Evolutionary conservation across 371 early-diverging fungal species (phyloP).

Genomic region (Mortierella sp.): DNA sequence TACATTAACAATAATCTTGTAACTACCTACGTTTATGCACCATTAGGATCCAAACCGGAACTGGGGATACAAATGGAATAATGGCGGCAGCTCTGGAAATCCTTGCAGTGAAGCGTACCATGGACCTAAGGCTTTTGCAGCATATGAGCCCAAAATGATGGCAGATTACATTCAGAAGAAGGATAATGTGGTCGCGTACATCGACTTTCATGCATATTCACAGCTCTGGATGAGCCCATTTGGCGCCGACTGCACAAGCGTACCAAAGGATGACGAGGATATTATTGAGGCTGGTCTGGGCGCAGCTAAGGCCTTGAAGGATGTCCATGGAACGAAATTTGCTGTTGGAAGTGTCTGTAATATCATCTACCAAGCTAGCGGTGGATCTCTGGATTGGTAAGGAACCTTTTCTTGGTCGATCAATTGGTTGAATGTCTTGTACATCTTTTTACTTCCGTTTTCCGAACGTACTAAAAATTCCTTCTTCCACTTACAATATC

Average conservation of each 20-base stretch:
- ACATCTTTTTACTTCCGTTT: too few relatives aligned
- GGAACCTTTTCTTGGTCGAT: not conserved
- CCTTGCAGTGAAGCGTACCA: constrained; percentile 60
- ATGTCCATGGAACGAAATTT: constrained; percentile 63
- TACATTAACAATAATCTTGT: not conserved
- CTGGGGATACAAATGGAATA: constrained; percentile 57
- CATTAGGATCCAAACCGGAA: constrained; percentile 18
- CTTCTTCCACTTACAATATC: too few relatives aligned
- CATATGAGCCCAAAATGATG: constrained; percentile 58
- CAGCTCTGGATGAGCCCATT: constrained; percentile 65
- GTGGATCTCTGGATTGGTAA: constrained; percentile 57
- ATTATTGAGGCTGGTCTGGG: constrained; percentile 54
- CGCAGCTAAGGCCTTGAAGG: constrained; percentile 59
- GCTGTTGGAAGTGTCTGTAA: constrained; percentile 64
- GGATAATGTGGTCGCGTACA: constrained; percentile 52
- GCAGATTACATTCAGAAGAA: constrained; percentile 58
- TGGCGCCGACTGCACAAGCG: constrained; percentile 52
- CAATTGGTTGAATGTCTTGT: not conserved
- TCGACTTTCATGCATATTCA: constrained; percentile 70
- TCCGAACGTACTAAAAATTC: too few relatives aligned
- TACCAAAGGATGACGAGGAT: constrained; percentile 53
- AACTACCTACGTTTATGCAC: not conserved
- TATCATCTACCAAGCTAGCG: constrained; percentile 63
- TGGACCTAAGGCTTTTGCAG: constrained; percentile 54
- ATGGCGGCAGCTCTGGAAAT: constrained; percentile 45